These are phyloP conservation scores for Curvularia sp. DNA, from an alignment of 2,329 filamentous ascomycete species.

Conservation along the genomic window DNA sequence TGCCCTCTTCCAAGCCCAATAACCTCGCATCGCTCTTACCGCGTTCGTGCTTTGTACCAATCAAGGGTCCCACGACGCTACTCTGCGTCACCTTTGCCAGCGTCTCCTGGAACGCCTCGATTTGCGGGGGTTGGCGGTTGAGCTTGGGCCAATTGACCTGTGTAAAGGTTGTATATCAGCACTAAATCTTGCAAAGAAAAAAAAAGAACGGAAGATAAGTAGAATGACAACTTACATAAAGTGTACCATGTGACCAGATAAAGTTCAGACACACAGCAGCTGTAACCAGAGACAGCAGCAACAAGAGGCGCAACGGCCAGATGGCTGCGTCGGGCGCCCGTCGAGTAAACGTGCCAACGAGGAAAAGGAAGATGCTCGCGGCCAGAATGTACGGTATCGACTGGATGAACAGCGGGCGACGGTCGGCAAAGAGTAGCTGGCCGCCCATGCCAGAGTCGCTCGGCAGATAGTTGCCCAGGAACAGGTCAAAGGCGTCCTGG, in stretches of 20 bases:
- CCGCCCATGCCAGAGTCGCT: slow-evolving; percentile 73
- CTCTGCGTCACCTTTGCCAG: slow-evolving; percentile 83
- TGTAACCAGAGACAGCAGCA: slow-evolving; percentile 76
- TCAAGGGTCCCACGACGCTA: slow-evolving; percentile 76
- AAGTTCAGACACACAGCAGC: slow-evolving; percentile 77
- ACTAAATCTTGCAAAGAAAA: not conserved
- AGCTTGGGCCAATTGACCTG: slow-evolving; percentile 99
- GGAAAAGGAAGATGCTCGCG: slow-evolving; percentile 82
- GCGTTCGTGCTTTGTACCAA: slow-evolving; percentile 72
- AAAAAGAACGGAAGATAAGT: not conserved
- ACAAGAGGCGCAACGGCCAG: slow-evolving; percentile 82
- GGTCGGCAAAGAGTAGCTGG: slow-evolving; percentile 80
- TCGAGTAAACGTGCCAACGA: slow-evolving; percentile 76
- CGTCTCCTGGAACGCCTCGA: slow-evolving; percentile 88
- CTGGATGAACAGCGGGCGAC: slow-evolving; percentile 85
- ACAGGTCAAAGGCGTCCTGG: slow-evolving; percentile 95
- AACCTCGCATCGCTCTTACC: slow-evolving; percentile 83
- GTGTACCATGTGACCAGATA: slow-evolving; percentile 82
- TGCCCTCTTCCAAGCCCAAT: slow-evolving; percentile 90
- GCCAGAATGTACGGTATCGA: slow-evolving; percentile 90
- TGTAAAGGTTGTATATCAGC: not conserved
- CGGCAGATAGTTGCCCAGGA: slow-evolving; percentile 85
- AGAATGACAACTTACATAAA: slow-evolving; percentile 75
- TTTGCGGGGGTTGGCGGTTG: slow-evolving; percentile 83
- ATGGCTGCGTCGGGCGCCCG: slow-evolving; percentile 74